Evolutionary conservation across 345 rosid genomes (phyloP), one percentile per base, ranked within the genome.

Genomic region (Excoecaria agallocha): DNA sequence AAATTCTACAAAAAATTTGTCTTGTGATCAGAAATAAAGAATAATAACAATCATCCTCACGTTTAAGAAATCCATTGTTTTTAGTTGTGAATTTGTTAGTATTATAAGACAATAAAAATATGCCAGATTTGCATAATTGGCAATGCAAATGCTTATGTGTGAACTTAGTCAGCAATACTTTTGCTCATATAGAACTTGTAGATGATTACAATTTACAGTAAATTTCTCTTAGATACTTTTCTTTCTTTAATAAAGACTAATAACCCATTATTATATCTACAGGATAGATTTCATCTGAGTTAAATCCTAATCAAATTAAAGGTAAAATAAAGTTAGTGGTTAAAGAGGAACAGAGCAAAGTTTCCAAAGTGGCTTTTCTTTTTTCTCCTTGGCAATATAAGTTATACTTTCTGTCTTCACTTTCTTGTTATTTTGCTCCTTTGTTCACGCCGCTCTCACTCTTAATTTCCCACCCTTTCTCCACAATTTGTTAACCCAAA

Each of bases 361-460:
- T 74, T 85, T 84, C 79, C 51, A 87, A 86, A 85, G 82, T 55
- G 38, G 81, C 83, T 85, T 83, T 58, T 80, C 12, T 66, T 73
- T 70, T 49, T 63, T 43, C 11, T 22, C 46, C 39, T 60, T 50
- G 70, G 52, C 77, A 45, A 77, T 49, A 73, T 76, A 57, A 58
- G 25, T 61, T 54, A 43, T 70, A 55, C 58, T 55, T 80, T 51
- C 61, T 30, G 46, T 38, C 49, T 25, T 76, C 76, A 68, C 76
- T 48, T 52, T 57, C n/a, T n/a, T 46, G 58, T 67, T 6, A 11
- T 7, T 58, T n/a, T 12, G 8, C 65, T 76, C 91, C 90, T 86
- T 77, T 79, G 84, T 78, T 84, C 90, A 85, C 89, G 85, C 90
- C 92, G 78, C 88, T 81, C 81, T 82, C 75, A 2, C 80, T 83